Percentiles rank a stretch among this genome's conserved stretches.
phyloP scores from a whole-genome alignment of 148 eudicot genomes.

The Nepenthes mirabilis region DNA sequence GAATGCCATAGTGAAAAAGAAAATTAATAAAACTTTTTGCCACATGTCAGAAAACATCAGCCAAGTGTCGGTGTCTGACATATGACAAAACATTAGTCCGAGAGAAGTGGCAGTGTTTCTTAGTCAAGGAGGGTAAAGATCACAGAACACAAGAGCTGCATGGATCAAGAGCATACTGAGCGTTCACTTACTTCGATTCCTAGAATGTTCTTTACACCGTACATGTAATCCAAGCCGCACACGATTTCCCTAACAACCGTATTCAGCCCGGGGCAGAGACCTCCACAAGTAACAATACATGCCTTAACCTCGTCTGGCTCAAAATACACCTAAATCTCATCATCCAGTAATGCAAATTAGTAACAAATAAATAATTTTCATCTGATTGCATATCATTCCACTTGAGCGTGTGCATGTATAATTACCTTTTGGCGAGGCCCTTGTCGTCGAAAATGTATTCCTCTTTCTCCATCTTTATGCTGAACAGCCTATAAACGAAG shows the following conservation, averaged over 20 bases:
- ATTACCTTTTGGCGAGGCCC: slow-evolving; percentile 77
- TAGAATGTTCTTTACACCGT: slow-evolving; percentile 53
- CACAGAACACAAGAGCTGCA: not conserved
- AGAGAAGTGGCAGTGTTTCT: too few relatives aligned
- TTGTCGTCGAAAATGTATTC: slow-evolving; percentile 73
- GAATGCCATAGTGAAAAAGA: too few relatives aligned
- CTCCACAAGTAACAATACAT: slow-evolving; percentile 82
- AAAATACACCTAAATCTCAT: slow-evolving; percentile 49
- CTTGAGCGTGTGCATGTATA: too few relatives aligned
- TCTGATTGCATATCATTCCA: not conserved
- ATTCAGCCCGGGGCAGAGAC: slow-evolving; percentile 79
- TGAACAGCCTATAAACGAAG: slow-evolving; percentile 47
- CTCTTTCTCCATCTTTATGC: slow-evolving; percentile 57
- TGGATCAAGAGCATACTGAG: not conserved
- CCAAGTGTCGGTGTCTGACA: too few relatives aligned
- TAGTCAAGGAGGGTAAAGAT: too few relatives aligned
- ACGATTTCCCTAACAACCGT: slow-evolving; percentile 85
- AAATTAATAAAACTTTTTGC: too few relatives aligned
- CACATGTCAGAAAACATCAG: too few relatives aligned
- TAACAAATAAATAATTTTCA: not conserved
- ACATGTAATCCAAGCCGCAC: slow-evolving; percentile 63
- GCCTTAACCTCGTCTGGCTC: slow-evolving; percentile 60
- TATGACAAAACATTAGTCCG: too few relatives aligned
- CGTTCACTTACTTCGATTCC: slow-evolving; percentile 60
- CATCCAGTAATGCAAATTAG: not conserved